Conservation (phyloP, 1,139 yeast genomes). For the Geotrichum histeridarum region DNA sequence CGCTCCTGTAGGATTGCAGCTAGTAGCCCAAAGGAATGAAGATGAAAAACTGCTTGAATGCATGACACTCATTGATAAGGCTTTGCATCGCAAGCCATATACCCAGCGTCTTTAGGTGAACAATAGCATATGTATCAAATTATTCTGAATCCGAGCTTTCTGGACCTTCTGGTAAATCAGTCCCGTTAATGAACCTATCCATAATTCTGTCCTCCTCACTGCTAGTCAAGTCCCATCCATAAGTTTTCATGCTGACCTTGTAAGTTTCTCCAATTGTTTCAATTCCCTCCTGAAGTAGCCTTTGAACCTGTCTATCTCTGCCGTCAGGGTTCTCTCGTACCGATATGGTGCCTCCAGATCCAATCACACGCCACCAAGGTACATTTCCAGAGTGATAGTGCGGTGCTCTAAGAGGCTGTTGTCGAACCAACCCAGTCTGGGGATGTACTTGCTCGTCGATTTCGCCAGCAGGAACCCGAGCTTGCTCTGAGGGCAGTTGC, state of each 20-base stretch:
- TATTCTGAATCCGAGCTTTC: background rate
- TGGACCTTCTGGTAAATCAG: background rate
- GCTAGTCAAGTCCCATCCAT: slow-evolving; percentile 62
- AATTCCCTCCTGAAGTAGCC: slow-evolving; percentile 49
- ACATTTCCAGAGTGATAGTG: slow-evolving; percentile 40
- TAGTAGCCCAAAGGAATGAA: slow-evolving; percentile 40
- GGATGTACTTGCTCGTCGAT: slow-evolving; percentile 24
- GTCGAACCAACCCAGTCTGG: slow-evolving; percentile 6
- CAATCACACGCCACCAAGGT: slow-evolving; percentile 82
- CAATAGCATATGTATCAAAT: background rate
- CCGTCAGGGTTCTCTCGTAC: slow-evolving; percentile 45
- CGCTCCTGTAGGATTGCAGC: slow-evolving; percentile 44
- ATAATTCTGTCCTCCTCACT: slow-evolving; percentile 10
- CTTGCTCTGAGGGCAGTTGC: slow-evolving; percentile 39
- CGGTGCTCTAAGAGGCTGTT: slow-evolving; percentile 13
- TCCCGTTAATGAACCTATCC: slow-evolving; percentile 1
- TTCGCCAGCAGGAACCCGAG: slow-evolving; percentile 7
- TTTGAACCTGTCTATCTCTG: slow-evolving; percentile 46
- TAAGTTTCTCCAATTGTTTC: slow-evolving; percentile 34
- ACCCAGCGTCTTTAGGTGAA: no score
- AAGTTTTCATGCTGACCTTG: slow-evolving; percentile 43
- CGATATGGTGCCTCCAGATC: slow-evolving; percentile 58
- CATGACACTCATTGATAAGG: slow-evolving; percentile 15
- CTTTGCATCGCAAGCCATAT: background rate
- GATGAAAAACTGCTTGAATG: slow-evolving; percentile 35